Evolutionary conservation across 108 stramenopile species (phyloP), one percentile per base, ranked within the genome.

Genomic region (Bacterosira constricta): DNA sequence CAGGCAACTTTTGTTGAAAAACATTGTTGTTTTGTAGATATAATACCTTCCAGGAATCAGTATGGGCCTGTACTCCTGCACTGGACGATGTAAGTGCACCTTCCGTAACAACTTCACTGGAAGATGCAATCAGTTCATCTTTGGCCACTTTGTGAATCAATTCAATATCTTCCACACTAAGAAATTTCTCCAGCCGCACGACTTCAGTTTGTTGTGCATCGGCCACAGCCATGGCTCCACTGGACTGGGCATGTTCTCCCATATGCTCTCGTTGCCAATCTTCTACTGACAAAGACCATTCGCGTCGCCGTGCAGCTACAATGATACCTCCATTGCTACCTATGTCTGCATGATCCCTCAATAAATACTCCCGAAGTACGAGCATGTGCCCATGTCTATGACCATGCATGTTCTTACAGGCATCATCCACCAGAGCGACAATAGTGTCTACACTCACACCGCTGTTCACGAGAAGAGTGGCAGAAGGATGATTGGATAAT

Each of bases 1-100:
- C 56, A 18, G 67, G 36, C 21, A 69, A 23, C 67, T 57, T 69
- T 38, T 20, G 68, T 47, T 58, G 55, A 47, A 69, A 69, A 17
- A 30, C 4, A 58, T 69, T 45, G 55, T 69, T 42, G 13, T 39
- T 56, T 47, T 69, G 68, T 6, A 69, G 68, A 31, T 69, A 69
- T 31, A 69, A 46, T 57, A 69, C 68, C 26, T 41, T 69, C 55
- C 68, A 69, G 1, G 56, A 47, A 69, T 69, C 56, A 25, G 65
- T 52, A 53, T 66, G 65, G 34, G 9, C 36, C 32, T 66, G 36
- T 9, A 66, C 50, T 45, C 25, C 44, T 27, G 18, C 42, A 36
- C 65, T 51, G 23, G 2, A 32, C 20, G 56, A 46, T 45, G 29
- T 55, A 56, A 69, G 56, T n/a, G n/a, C n/a, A n/a, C n/a, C n/a